Percentiles rank a stretch among this genome's conserved stretches.
These are phyloP conservation scores for Eleusine indica DNA, from an alignment of 176 grass and related monocot species.

Conservation along the genomic window DNA sequence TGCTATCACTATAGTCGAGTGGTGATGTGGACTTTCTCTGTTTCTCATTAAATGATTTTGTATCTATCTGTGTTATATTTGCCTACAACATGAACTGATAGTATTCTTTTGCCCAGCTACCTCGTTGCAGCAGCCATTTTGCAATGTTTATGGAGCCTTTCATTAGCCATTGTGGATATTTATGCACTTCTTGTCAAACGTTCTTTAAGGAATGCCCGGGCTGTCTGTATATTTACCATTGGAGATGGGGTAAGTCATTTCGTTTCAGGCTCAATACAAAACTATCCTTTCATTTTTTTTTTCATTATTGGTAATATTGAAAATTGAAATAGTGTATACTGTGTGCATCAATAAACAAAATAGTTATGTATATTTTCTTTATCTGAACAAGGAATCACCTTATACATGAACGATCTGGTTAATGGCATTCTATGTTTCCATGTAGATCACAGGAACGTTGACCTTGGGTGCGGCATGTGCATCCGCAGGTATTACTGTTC, in stretches of 20 bases:
- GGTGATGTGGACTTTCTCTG: neutral
- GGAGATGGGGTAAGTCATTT: conserved; percentile 77
- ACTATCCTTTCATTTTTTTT: neutral
- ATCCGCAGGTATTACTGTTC: conserved; percentile 85
- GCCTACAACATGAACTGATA: conserved; percentile 20
- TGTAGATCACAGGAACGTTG: conserved; percentile 88
- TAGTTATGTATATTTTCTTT: neutral
- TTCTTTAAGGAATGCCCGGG: conserved; percentile 57
- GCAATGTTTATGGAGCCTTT: conserved; percentile 90
- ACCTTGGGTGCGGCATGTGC: conserved; percentile 92
- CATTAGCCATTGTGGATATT: conserved; percentile 77
- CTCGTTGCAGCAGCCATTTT: conserved; percentile 79
- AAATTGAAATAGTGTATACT: neutral
- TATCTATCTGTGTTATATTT: neutral
- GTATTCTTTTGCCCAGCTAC: conserved; percentile 59
- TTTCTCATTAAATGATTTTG: conserved; percentile 3
- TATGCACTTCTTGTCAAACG: conserved; percentile 93
- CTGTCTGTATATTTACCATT: conserved; percentile 78
- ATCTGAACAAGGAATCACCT: neutral
- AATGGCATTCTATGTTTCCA: neutral
- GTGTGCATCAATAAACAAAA: neutral
- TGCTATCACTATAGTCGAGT: neutral
- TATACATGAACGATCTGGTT: neutral
- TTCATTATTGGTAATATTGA: neutral
- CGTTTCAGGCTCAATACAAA: neutral